Evolutionary conservation across 768 basidiomycete species (phyloP), one percentile per base, ranked within the genome.

Genomic region (Agaricus blazei): DNA sequence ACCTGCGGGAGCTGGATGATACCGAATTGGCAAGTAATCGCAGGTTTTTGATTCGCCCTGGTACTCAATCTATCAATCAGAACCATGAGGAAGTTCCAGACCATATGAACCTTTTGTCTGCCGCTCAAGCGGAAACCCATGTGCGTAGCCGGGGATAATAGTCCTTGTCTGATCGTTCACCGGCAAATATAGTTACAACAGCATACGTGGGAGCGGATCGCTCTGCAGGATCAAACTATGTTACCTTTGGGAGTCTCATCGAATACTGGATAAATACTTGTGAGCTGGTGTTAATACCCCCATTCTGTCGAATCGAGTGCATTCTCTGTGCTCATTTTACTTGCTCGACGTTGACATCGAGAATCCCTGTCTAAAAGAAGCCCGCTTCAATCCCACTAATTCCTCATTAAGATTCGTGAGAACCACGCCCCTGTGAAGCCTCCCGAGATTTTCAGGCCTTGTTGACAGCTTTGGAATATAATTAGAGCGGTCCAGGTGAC

Each of bases 61-160:
- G 37, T 54, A 45, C 58, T 60, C 38, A 64, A 36, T 29, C 34
- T 51, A 37, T 48, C 47, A 58, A 59, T 52, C 60, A 81, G 81
- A 81, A 83, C 49, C 70, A 78, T 26, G 77, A 71, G 28, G 72
- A 80, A 23, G 67, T 80, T 29, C 88, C 88, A 8, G 82, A 89
- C 59, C 86, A 91, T 60, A 90, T 92, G 88, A 88, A 91, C 63
- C 68, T 92, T 23, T 63, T 92, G 12, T 75, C 85, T 8, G 72
- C 71, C 9, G 48, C 64, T 3, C 83, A 87, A 41, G 87, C 87
- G 9, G 62, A 75, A 15, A 70, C 70, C 37, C 85, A 90, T 65
- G 90, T 90, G 61, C 28, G 82, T 73, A 26, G 40, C 29, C 19
- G 37, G 48, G 38, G 52, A 27, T 34, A 51, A 49, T 44, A 19